Conservation (phyloP, 2,329 filamentous ascomycete species). For the Alternaria sp. region DNA sequence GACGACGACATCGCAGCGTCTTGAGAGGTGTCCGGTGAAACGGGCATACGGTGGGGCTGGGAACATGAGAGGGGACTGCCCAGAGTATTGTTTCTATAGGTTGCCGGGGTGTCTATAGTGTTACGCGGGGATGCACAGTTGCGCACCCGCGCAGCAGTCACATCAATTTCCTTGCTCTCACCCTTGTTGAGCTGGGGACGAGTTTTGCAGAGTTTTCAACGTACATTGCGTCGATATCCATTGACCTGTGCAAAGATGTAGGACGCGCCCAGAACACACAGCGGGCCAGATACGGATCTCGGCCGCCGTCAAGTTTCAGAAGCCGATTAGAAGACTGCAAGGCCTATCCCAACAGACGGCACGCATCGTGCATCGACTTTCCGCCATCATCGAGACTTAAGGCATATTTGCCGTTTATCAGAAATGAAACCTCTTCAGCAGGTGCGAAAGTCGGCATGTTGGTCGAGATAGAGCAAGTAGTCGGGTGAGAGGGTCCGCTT, state of each 20-base stretch:
- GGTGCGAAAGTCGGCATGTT: background rate
- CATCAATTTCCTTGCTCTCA: background rate
- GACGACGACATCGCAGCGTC: conserved; percentile 26
- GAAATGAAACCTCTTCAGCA: background rate
- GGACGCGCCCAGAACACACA: background rate
- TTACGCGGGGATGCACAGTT: background rate
- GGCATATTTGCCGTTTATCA: conserved; percentile 1
- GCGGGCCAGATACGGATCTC: background rate
- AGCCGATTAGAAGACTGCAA: background rate
- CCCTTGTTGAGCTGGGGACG: background rate
- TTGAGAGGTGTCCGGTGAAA: conserved; percentile 15
- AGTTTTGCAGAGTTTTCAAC: background rate
- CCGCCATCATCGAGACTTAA: background rate
- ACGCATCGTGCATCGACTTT: background rate
- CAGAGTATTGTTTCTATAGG: conserved; percentile 12
- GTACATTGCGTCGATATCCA: background rate
- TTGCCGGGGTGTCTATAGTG: background rate
- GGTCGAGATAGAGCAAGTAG: background rate
- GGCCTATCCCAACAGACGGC: background rate
- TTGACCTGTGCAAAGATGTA: background rate
- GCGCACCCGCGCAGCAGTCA: conserved; percentile 2
- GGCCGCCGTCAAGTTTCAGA: conserved; percentile 17
- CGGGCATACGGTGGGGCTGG: conserved; percentile 16
- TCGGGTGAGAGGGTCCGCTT: background rate
- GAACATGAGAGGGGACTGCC: conserved; percentile 5